These are phyloP conservation scores for Porogramme epimiltina DNA, from an alignment of 1,284 basidiomycete species.

Conservation along the genomic window DNA sequence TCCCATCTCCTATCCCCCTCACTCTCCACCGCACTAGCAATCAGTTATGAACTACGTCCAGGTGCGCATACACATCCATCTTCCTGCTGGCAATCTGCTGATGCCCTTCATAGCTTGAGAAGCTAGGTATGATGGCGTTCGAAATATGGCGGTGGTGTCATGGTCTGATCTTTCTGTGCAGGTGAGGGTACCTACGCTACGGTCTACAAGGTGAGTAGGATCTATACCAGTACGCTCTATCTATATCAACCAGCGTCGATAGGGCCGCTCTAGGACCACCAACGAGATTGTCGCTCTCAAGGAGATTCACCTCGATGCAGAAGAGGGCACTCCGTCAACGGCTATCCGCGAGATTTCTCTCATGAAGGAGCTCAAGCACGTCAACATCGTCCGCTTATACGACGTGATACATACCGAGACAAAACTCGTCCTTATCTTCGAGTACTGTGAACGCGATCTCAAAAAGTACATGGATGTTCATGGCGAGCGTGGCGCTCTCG, in stretches of 20 bases:
- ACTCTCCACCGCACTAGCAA: background rate
- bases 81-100: background rate
- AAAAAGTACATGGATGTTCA: constrained; percentile 99
- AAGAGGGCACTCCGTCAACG: constrained; percentile 93
- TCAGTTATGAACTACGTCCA: constrained; percentile 67
- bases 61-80: constrained; percentile 36
- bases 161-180: constrained; percentile 27
- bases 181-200: constrained; percentile 90
- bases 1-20: background rate
- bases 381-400: constrained; percentile 94
- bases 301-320: constrained; percentile 94
- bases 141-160: background rate
- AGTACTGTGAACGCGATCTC: constrained; percentile 97
- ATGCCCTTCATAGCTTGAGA: constrained; percentile 68
- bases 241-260: background rate
- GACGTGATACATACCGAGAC: constrained; percentile 99
- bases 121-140: constrained; percentile 57
- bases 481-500: constrained; percentile 93
- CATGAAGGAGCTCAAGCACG: constrained; percentile 96
- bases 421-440: constrained; percentile 98
- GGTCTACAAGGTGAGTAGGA: constrained; percentile 76
- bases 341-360: constrained; percentile 95
- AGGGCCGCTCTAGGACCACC: constrained; percentile 85
- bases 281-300: constrained; percentile 92
- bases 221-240: background rate